A percentile compares a stretch with the other conserved stretches of the same genome.
Conservation (phyloP, 768 basidiomycete genomes). For the Phylloporus sp. region DNA sequence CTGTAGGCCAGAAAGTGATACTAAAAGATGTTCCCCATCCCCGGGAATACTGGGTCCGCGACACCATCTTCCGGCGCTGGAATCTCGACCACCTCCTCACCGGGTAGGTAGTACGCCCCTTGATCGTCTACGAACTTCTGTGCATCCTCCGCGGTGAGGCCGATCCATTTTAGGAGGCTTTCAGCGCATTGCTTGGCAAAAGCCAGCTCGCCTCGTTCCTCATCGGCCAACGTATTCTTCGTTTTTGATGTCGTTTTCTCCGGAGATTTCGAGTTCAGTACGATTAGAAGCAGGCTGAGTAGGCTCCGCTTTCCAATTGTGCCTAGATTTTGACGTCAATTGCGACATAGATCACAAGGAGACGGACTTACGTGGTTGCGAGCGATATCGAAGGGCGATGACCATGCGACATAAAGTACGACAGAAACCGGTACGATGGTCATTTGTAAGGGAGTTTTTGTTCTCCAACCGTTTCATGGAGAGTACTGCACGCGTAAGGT, state of each 20-base stretch:
- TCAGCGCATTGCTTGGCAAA: not conserved
- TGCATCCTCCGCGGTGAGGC: too few relatives aligned
- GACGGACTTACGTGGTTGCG: not conserved
- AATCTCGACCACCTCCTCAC: too few relatives aligned
- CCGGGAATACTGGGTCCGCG: too few relatives aligned
- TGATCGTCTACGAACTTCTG: too few relatives aligned
- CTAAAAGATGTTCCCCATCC: too few relatives aligned
- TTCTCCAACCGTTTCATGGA: not conserved
- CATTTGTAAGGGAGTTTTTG: not conserved
- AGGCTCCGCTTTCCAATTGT: not conserved
- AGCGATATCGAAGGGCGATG: not conserved
- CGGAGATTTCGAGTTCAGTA: not conserved
- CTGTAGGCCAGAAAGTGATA: too few relatives aligned
- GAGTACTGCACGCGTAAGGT: not conserved
- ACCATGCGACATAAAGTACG: constrained; percentile 2
- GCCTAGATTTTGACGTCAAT: too few relatives aligned
- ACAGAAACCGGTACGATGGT: not conserved
- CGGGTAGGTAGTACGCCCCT: too few relatives aligned
- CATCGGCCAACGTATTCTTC: not conserved
- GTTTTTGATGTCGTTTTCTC: not conserved
- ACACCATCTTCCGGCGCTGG: too few relatives aligned
- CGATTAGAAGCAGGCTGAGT: not conserved
- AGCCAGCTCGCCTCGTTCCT: not conserved
- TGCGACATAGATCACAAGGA: too few relatives aligned
- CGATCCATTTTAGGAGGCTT: not conserved